Evolutionary conservation across 129 eudicot genomes (phyloP).

Genomic region (Flaveria brownii): DNA sequence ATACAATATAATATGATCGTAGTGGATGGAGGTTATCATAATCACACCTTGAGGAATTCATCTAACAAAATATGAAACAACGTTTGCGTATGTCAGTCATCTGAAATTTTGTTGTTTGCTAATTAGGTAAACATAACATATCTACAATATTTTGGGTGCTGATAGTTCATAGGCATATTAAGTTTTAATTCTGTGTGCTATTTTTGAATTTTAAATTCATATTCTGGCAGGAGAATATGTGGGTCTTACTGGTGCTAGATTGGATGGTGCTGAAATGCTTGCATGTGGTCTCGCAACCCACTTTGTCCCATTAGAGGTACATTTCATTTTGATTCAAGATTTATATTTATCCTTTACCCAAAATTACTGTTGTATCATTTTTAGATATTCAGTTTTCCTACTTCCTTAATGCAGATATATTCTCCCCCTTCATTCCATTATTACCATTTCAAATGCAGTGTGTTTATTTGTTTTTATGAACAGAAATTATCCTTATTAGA

Average conservation of each 20-base stretch:
- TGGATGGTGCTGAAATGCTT: conserved; percentile 99
- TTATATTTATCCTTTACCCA: neutral
- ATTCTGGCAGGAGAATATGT: conserved; percentile 79
- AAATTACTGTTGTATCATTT: neutral
- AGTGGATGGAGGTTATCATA: neutral
- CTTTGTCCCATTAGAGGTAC: conserved; percentile 74
- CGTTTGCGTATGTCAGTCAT: neutral
- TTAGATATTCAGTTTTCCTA: neutral
- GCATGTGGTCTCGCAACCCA: conserved; percentile 99
- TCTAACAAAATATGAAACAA: neutral
- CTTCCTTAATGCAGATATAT: neutral
- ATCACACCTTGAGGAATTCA: neutral
- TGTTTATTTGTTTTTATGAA: conserved; percentile 14
- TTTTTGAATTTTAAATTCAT: neutral
- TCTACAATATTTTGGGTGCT: neutral
- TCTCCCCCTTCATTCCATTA: neutral
- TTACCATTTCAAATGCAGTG: neutral
- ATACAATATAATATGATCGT: neutral
- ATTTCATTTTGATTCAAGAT: neutral
- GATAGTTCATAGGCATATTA: neutral
- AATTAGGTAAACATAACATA: neutral
- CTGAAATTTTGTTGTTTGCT: neutral
- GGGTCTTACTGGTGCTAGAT: conserved; percentile 87
- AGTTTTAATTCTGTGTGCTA: neutral
- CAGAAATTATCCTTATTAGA: conserved; percentile 69